Percentiles rank a stretch among this genome's conserved stretches.
phyloP scores from a whole-genome alignment of 306 rosid genomes.

The Dryas drummondii region DNA sequence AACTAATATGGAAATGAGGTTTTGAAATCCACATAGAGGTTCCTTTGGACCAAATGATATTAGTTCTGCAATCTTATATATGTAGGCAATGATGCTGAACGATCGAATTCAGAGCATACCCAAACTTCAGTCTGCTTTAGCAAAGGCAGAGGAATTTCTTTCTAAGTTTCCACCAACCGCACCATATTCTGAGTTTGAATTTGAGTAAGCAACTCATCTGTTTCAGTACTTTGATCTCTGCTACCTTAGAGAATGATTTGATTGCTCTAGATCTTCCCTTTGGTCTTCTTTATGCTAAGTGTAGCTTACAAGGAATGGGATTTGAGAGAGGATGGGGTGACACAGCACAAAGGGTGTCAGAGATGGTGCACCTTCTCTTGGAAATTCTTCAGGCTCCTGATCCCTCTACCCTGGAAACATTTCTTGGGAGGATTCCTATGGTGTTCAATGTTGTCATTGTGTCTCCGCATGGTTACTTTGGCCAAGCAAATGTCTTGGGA shows the following conservation, averaged over 20 bases:
- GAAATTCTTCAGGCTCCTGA: conserved; percentile 86
- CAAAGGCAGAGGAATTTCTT: conserved; percentile 77
- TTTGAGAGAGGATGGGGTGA: conserved; percentile 90
- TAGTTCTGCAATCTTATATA: conserved; percentile 16
- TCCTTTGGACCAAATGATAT: neutral
- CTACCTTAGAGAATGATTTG: neutral
- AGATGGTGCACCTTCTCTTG: conserved; percentile 66
- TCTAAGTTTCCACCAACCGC: conserved; percentile 44
- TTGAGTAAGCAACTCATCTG: conserved; percentile 41
- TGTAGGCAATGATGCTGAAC: conserved; percentile 80
- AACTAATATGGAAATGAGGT: neutral
- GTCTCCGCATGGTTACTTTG: conserved; percentile 92
- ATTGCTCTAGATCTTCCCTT: neutral
- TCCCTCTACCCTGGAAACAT: conserved; percentile 77
- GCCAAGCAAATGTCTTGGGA: conserved; percentile 95
- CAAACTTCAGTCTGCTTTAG: conserved; percentile 68
- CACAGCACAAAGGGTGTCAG: conserved; percentile 48
- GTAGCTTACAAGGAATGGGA: conserved; percentile 79
- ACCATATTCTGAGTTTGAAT: conserved; percentile 60
- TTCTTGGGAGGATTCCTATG: conserved; percentile 92
- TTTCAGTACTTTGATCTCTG: neutral
- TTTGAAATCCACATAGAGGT: neutral
- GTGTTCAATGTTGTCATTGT: conserved; percentile 85
- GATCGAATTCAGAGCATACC: conserved; percentile 61
- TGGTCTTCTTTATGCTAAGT: conserved; percentile 1